Conservation (phyloP, 1,139 yeast species). For the Hansenula lynferdii region DNA sequence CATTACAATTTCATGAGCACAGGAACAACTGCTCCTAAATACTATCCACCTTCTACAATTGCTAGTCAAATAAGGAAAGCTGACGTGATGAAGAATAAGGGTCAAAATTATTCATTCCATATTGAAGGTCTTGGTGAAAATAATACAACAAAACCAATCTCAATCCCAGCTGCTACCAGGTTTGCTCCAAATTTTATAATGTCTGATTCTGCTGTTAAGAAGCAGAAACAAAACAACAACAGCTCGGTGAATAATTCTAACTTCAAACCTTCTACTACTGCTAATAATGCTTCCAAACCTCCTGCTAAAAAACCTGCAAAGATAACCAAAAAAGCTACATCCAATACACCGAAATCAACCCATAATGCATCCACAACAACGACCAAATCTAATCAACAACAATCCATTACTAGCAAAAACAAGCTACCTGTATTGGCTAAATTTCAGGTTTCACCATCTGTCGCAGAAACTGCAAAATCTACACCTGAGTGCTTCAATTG, state of each 20-base stretch:
- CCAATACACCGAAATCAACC: no score
- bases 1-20: neutral
- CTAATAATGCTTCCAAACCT: no score
- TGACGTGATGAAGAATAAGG: conserved; percentile 21
- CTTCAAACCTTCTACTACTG: neutral
- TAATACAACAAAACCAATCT: conserved; percentile 9
- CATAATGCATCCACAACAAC: no score
- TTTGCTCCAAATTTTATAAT: conserved; percentile 22
- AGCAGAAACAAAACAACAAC: neutral
- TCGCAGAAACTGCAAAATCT: conserved; percentile 6
- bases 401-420: no score
- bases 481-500: conserved; percentile 21
- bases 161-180: conserved; percentile 18
- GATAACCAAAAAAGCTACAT: no score
- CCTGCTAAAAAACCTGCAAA: no score
- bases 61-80: conserved; percentile 37
- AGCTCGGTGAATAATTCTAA: neutral
- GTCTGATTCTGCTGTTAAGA: conserved; percentile 5
- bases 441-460: neutral
- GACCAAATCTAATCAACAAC: no score
- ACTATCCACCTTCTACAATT: conserved; percentile 32
- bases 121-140: conserved; percentile 3
- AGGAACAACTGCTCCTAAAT: conserved; percentile 1
- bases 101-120: conserved; percentile 2
- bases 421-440: no score